Percentiles rank a stretch among this genome's conserved stretches.
phyloP scores from a whole-genome alignment of 2,329 filamentous ascomycete species.

The Botrytis porri region DNA sequence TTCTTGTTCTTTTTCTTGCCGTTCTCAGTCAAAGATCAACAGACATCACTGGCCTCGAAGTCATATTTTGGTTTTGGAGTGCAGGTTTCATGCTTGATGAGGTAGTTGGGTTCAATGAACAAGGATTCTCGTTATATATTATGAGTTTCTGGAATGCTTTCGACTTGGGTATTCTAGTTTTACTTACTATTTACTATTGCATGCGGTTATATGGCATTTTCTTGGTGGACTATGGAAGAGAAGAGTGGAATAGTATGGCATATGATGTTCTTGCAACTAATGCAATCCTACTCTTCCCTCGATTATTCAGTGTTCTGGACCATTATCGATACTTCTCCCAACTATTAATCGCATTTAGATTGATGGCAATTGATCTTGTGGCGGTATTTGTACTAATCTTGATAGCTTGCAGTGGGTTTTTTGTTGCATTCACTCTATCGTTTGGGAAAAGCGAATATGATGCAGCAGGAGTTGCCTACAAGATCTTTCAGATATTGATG shows the following conservation, averaged over 20 bases:
- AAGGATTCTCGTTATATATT: conserved; percentile 93
- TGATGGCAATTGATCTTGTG: conserved; percentile 88
- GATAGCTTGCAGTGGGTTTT: conserved; percentile 90
- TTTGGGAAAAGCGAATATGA: conserved; percentile 67
- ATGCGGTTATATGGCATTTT: conserved; percentile 86
- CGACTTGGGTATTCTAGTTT: conserved; percentile 81
- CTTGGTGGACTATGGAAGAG: conserved; percentile 65
- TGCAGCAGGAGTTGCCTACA: conserved; percentile 75
- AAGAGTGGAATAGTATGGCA: conserved; percentile 75
- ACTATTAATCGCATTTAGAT: conserved; percentile 85
- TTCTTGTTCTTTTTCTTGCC: conserved; percentile 81
- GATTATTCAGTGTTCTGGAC: conserved; percentile 88
- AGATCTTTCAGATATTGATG: conserved; percentile 91
- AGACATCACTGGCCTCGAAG: conserved; percentile 77
- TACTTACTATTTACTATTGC: conserved; percentile 86
- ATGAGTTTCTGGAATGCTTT: conserved; percentile 99
- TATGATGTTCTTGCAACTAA: conserved; percentile 94
- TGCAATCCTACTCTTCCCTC: conserved; percentile 83
- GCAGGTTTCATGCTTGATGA: conserved; percentile 96
- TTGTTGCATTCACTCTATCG: conserved; percentile 88
- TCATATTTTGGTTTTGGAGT: conserved; percentile 97
- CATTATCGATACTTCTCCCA: conserved; percentile 97
- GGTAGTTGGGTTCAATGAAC: conserved; percentile 92
- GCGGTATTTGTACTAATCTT: conserved; percentile 82
- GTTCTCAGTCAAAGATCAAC: conserved; percentile 74